phyloP scores from a whole-genome alignment of 345 rosid genomes.

The Lenwebbia sp. region DNA sequence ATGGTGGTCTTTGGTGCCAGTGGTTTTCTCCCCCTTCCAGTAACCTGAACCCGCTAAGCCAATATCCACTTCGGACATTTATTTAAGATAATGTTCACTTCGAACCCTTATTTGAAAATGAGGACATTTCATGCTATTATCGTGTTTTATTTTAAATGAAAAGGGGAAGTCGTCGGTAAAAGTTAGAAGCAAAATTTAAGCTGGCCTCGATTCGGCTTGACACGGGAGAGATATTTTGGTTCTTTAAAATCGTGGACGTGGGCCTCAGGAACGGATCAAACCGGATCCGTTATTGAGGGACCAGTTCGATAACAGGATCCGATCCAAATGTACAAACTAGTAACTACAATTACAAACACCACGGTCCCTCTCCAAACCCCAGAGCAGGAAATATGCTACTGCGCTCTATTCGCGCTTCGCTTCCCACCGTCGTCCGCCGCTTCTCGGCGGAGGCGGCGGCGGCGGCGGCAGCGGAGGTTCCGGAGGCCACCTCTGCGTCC shows the following conservation, averaged over 20 bases:
- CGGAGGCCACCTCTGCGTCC: not conserved
- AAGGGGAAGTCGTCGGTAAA: not conserved
- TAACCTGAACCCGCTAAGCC: too few species aligned
- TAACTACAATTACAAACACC: not conserved
- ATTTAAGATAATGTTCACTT: too few species aligned
- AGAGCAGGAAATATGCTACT: slow-evolving; percentile 5
- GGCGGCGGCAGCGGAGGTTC: not conserved
- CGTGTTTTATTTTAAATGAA: not conserved
- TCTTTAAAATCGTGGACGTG: not conserved
- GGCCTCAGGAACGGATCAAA: not conserved
- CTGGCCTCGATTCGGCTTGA: not conserved
- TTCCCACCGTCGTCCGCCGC: slow-evolving; percentile 27
- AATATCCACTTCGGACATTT: too few species aligned
- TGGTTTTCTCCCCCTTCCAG: too few species aligned
- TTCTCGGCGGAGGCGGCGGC: slow-evolving; percentile 25
- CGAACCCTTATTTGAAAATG: too few species aligned
- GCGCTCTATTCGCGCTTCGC: slow-evolving; percentile 21
- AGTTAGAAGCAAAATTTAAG: not conserved
- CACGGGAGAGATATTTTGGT: not conserved
- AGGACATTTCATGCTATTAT: too few species aligned
- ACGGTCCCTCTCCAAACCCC: not conserved
- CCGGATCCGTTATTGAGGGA: not conserved
- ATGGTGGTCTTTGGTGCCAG: too few species aligned
- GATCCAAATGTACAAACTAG: not conserved
- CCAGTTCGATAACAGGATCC: not conserved